Percentiles rank a stretch among this genome's conserved stretches.
Evolutionary conservation across 139 green algal species (phyloP).

Genomic region (Ulvella scutata): DNA sequence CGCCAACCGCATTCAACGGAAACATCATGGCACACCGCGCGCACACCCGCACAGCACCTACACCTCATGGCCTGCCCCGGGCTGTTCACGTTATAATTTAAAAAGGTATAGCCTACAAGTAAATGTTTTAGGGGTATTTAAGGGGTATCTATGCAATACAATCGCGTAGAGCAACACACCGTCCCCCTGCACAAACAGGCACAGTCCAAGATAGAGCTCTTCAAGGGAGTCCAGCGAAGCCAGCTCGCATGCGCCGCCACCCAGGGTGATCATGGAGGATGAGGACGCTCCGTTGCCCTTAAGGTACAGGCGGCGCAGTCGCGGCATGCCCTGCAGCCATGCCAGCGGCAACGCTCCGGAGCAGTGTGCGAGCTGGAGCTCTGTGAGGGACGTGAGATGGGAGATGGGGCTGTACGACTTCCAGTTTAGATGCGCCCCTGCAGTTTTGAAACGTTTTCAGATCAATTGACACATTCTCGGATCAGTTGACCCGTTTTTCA

Average conservation of each 20-base stretch:
- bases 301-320: background rate
- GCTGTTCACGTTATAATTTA: no score
- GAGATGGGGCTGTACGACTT: constrained; percentile 1
- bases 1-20: no score
- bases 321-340: background rate
- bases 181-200: background rate
- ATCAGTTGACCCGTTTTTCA: no score
- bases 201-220: background rate
- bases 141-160: no score
- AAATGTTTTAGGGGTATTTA: no score
- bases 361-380: constrained; percentile 1
- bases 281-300: background rate
- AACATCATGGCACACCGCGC: no score
- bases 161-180: background rate
- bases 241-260: background rate
- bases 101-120: no score
- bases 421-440: background rate
- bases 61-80: no score
- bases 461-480: background rate
- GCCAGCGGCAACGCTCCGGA: background rate
- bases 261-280: background rate
- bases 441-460: background rate
- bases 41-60: no score
- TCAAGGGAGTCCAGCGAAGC: background rate
- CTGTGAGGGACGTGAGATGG: background rate